These are phyloP conservation scores for Pseudocercospora crystallina DNA, from an alignment of 2,329 filamentous ascomycete species.

Conservation along the genomic window DNA sequence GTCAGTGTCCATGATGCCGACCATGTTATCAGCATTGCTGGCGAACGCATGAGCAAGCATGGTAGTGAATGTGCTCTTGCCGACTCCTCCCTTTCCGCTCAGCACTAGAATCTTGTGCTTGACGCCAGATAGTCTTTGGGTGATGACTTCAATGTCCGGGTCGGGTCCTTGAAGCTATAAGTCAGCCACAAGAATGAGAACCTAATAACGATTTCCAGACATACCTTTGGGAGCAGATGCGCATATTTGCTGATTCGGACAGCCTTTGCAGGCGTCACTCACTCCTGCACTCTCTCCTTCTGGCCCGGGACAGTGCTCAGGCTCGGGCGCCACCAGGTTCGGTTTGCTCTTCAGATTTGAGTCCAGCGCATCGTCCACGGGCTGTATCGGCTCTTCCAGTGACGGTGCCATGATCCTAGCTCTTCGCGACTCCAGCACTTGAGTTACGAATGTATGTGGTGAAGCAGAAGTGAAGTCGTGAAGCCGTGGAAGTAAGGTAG, in stretches of 20 bases:
- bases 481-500: slow-evolving; percentile 2
- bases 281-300: slow-evolving; percentile 68
- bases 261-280: slow-evolving; percentile 85
- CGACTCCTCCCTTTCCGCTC: slow-evolving; percentile 93
- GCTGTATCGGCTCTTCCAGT: slow-evolving; percentile 66
- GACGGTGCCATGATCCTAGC: slow-evolving; percentile 69
- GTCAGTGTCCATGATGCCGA: slow-evolving; percentile 97
- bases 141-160: slow-evolving; percentile 87
- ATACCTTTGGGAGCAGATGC: slow-evolving; percentile 76
- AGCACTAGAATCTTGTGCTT: slow-evolving; percentile 91
- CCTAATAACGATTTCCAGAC: too few species aligned
- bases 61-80: slow-evolving; percentile 90
- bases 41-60: slow-evolving; percentile 89
- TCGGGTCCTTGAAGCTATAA: slow-evolving; percentile 64
- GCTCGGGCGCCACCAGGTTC: slow-evolving; percentile 74
- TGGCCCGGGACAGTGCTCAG: slow-evolving; percentile 72
- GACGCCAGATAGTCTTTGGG: slow-evolving; percentile 75
- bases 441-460: neutral
- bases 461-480: neutral
- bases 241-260: slow-evolving; percentile 94
- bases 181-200: too few species aligned
- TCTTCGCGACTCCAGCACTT: neutral
- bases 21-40: slow-evolving; percentile 70
- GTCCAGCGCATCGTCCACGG: slow-evolving; percentile 61
- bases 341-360: slow-evolving; percentile 74